phyloP scores from a whole-genome alignment of 768 basidiomycete genomes.

The Tylopilus felleus region DNA sequence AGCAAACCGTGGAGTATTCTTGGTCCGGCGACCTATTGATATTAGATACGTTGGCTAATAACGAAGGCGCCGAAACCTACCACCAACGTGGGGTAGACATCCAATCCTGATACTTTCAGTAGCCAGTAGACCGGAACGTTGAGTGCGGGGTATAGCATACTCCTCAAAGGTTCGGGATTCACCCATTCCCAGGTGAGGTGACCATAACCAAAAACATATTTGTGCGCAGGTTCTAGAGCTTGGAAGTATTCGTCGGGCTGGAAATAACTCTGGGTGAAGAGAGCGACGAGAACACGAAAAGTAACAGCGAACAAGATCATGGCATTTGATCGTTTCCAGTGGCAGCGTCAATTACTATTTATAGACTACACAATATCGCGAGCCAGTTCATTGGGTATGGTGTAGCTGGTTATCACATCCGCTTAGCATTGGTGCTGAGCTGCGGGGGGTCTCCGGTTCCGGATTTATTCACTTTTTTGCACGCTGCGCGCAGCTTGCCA shows the following conservation, averaged over 20 bases:
- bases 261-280: conserved; percentile 81
- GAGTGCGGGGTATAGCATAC: conserved; percentile 75
- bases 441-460: conserved; percentile 41
- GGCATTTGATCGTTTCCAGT: neutral
- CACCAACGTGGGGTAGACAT: conserved; percentile 49
- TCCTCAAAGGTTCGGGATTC: conserved; percentile 64
- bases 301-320: conserved; percentile 37
- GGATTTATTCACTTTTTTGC: conserved; percentile 34
- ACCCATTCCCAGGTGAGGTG: conserved; percentile 97
- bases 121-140: conserved; percentile 79
- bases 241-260: conserved; percentile 99
- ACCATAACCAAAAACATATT: conserved; percentile 86
- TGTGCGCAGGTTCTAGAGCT: conserved; percentile 88
- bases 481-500: no score
- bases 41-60: neutral
- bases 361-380: no score
- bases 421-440: conserved; percentile 27
- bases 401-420: conserved; percentile 39
- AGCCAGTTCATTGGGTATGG: no score
- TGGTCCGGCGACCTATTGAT: conserved; percentile 64
- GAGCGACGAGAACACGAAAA: conserved; percentile 57
- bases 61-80: conserved; percentile 47
- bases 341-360: neutral
- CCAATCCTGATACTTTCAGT: conserved; percentile 54
- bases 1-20: conserved; percentile 70